Evolutionary conservation across 768 basidiomycete genomes (phyloP), one percentile per base, ranked within the genome.

Genomic region (Lentinula sp.): DNA sequence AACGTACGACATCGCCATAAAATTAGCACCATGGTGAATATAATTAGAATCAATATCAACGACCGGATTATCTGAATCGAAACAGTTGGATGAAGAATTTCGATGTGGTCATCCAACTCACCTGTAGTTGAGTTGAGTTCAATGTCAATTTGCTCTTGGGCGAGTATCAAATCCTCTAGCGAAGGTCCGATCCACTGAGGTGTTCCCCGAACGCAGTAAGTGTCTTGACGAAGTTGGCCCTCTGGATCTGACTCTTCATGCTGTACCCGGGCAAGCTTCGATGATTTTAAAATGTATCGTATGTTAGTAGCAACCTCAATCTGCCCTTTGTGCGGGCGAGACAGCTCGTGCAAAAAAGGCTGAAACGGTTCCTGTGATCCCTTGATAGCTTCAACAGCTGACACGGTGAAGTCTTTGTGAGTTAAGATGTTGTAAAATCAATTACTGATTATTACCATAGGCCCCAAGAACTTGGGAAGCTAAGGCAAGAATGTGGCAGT

Each of bases 331-430:
- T 56, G 54, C n/a, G 54, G 54, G 15, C 54, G 54, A 56, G 54
- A 31, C 2, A 56, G 10, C 3, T 16, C 85, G 84, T 16, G 74
- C 73, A 34, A 85, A 32, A 50, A 50, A 32, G 43, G 23, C 34
- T 50, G 37, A 7, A 35, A 59, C 5, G 42, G 39, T 31, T 59
- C 42, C 6, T 21, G 57, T 10, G 40, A 31, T 35, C 42, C 57
- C 32, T 32, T 50, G 28, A 59, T 28, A 6, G 57, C 57, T 59
- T 59, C 57, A 8, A 59, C 40, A 28, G 37, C 56, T 42, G 16
- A 0, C 88, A 48, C 89, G 2, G 89, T 91, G 70, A 83, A 84
- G 4, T 88, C 81, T 71, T 89, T 86, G 1, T 77, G 15, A 87
- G 71, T 15, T 87, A 71, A 18, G 80, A 87, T 73, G 63, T 87